Evolutionary conservation across 2,329 filamentous ascomycete species (phyloP), one percentile per base, ranked within the genome.

Genomic region (Capronia coronata): DNA sequence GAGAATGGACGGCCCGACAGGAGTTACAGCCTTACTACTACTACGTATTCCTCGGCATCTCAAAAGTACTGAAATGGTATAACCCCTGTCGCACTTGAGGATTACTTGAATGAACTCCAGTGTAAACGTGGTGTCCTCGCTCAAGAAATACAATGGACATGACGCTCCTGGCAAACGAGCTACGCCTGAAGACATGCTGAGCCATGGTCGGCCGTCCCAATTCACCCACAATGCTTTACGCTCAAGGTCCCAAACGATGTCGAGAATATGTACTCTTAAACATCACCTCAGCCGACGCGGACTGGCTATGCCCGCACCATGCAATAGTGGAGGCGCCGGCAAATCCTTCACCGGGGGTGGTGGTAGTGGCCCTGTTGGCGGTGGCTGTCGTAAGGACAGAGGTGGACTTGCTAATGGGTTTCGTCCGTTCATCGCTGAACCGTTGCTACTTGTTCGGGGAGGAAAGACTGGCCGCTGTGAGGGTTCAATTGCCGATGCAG

Each of bases 321-420:
- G 48, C 43, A 49, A 42, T 32, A 42, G 40, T 25, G 54, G 54
- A 16, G 54, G 54, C 11, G 53, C 47, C 22, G 56, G 57, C 27
- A 61, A 35, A 32, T 59, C 59, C 35, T 61, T 61, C 23, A 63
- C 57, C 1, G 70, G 79, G n/a, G 80, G 75, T 16, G 82, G 75
- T 42, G 79, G 80, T 25, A 83, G 70, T 7, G 77, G 73, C 22
- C 72, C 76, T 2, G 76, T 75, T 5, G 69, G 67, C 32, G 82
- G 79, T 23, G 76, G 81, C 38, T 78, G 74, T 40, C 84, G 78
- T 50, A 85, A 76, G 1, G 84, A 82, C 42, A 88, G 70, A 29
- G 75, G 77, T 48, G 84, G 83, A 2, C 77, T 79, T 43, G 67
- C 47, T 61, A 63, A 21, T 62, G 64, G 45, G 63, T 65, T 48